A percentile compares a stretch with the other conserved stretches of the same genome.
Conservation (phyloP, 768 basidiomycete species). For the Suillus fuscotomentosus region DNA sequence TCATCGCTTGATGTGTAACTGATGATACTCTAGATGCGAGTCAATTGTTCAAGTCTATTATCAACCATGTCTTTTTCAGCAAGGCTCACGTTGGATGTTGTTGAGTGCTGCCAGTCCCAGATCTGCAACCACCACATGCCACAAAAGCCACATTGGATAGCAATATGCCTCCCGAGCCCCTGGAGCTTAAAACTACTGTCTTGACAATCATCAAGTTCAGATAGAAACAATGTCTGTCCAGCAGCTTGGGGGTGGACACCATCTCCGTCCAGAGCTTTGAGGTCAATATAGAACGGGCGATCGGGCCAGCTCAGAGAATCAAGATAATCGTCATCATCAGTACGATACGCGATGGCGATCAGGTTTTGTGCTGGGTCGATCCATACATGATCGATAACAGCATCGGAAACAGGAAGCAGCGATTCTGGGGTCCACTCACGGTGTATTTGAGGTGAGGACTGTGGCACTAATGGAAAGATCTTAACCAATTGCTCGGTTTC, state of each 20-base stretch:
- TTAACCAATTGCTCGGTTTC: not conserved
- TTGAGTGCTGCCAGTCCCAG: slow-evolving; percentile 1
- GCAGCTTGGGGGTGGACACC: not conserved
- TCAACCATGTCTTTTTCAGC: not conserved
- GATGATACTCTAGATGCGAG: not conserved
- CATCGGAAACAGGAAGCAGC: not conserved
- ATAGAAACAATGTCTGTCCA: not conserved
- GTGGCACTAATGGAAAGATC: not conserved
- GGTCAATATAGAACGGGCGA: not conserved
- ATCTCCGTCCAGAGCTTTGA: not conserved
- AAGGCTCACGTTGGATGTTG: not conserved
- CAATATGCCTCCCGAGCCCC: not conserved
- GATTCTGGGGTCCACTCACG: not conserved
- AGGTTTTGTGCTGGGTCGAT: not conserved
- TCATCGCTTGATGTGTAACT: not conserved
- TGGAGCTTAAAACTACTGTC: not conserved
- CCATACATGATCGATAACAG: not conserved
- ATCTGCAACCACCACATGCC: not conserved
- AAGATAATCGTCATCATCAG: too few species aligned
- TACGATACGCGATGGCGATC: not conserved
- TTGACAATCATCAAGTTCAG: not conserved
- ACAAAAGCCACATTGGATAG: not conserved
- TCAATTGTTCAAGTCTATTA: not conserved
- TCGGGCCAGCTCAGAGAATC: too few species aligned
- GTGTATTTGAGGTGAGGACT: not conserved